Base-by-base conservation (phyloP, 2,329 filamentous ascomycete species). In the Colletotrichum melonis region DNA sequence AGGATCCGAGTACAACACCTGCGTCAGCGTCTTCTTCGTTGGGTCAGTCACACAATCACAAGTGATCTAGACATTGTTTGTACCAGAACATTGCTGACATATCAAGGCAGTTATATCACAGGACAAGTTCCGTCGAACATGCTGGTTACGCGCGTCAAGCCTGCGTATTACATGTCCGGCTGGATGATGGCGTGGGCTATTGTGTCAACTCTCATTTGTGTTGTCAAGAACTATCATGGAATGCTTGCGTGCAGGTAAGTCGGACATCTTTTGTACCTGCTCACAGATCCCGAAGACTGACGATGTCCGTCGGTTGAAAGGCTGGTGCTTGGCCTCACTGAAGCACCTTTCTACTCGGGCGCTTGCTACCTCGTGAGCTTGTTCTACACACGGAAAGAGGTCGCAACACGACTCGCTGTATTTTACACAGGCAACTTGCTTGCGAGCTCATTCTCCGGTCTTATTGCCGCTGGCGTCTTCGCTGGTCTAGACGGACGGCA, bases 311-410 rank as follows among this genome's bases (percentile, higher is more conserved):
- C 16, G 38, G 16, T 19, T 19, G 16, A 7, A 19, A 42, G 38
- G 5, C 16, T 42, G 38, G 38, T 42, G 38, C 38, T 42, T 42
- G 38, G 38, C 8, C 38, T 42, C 16, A 42, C 38, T 42, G 38
- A 42, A 42, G 38, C 38, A 42, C 38, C 38, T 7, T 82, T 83
- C 46, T 82, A 81, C 67, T 80, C 79, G 0, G 80, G 82, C 35
- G 80, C 77, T 1, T 67, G 81, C 1, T 81, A 79, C 63, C 82
- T 88, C 57, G 80, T 90, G 3, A 86, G 85, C 2, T 84, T 87
- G 38, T 90, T 88, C 79, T 90, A 90, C 78, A 89, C 87, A 1
- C 82, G 86, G 32, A 86, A 88, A 75, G 84, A 86, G 76, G 76
- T 86, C 28, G 80, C 82, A 16, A 78, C 82, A 3, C 80, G 85